phyloP scores from a whole-genome alignment of 495 filamentous ascomycete species.

The Daldinia decipiens region DNA sequence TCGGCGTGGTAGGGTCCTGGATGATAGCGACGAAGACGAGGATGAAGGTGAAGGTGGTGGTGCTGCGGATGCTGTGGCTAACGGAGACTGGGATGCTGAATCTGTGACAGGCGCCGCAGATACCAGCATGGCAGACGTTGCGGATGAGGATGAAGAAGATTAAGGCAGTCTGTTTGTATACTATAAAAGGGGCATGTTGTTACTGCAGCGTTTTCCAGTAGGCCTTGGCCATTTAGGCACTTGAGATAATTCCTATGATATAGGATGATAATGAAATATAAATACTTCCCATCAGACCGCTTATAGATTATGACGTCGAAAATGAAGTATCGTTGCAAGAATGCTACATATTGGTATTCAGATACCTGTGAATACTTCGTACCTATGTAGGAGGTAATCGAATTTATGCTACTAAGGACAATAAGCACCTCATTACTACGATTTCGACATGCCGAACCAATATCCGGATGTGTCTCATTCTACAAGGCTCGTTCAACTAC shows the following conservation, averaged over 20 bases:
- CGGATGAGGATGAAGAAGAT: constrained; percentile 50
- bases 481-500: neutral
- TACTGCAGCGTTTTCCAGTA: neutral
- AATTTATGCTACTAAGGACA: constrained; percentile 1
- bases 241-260: constrained; percentile 1
- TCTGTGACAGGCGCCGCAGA: constrained; percentile 47
- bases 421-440: neutral
- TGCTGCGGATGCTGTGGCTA: constrained; percentile 29
- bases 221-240: neutral
- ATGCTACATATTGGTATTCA: neutral
- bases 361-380: neutral
- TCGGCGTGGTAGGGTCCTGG: constrained; percentile 54
- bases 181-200: constrained; percentile 9
- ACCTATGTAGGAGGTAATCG: neutral
- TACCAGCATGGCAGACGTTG: constrained; percentile 6
- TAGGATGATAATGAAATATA: constrained; percentile 13
- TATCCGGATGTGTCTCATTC: neutral
- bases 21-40: constrained; percentile 61
- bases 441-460: neutral
- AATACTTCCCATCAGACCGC: neutral
- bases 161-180: constrained; percentile 34
- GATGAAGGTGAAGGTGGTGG: constrained; percentile 45
- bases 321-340: neutral
- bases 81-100: constrained; percentile 42
- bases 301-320: neutral